Evolutionary conservation across 192 early-diverging fungal species (phyloP), one percentile per base, ranked within the genome.

Genomic region (Oehlia diaphana): DNA sequence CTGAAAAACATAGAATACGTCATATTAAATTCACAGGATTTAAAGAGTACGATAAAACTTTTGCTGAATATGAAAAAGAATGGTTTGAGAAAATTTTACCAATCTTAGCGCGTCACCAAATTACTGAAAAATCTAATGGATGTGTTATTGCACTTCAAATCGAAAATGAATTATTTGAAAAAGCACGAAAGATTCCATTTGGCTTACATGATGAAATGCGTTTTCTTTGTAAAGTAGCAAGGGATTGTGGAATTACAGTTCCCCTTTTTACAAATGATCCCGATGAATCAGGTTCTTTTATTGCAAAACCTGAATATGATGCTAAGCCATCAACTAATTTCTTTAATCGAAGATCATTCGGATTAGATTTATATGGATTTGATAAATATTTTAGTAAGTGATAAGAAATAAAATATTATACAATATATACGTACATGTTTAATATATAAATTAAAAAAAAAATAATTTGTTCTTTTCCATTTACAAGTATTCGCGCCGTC

Each of bases 181-280:
- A 80, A 35, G 72, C 92, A 72, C 83, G 83, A 44, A 80, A 85
- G 4, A 78, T 92, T 16, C 94, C 95, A 8, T 78, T 94, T 16
- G 94, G 93, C 4, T 82, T 93, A 39, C 89, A 90, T 67, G 94
- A 97, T 82, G 93, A 97, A 75, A 96, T 95, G 86, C 82, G 92
- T 4, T 83, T 93, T 6, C 84, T 97, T 67, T 89, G 91, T n/a
- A 91, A 93, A 72, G 89, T 91, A 78, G 92, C 94, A 3, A 86
- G 94, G 35, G 92, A 95, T 82, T 88, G 90, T 61, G 87, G 90
- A 4, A 92, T 95, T 26, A 92, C 90, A 16, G 91, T 93, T 2
- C 95, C 95, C 16, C 82, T 97, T n/a, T 94, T 94, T 72, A 93
- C 94, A 26, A 97, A 97, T 82, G 94, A 97, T 81, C 91, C 88